phyloP scores from a whole-genome alignment of 2,329 filamentous ascomycete genomes.

The Aspergillus novoparasiticus region DNA sequence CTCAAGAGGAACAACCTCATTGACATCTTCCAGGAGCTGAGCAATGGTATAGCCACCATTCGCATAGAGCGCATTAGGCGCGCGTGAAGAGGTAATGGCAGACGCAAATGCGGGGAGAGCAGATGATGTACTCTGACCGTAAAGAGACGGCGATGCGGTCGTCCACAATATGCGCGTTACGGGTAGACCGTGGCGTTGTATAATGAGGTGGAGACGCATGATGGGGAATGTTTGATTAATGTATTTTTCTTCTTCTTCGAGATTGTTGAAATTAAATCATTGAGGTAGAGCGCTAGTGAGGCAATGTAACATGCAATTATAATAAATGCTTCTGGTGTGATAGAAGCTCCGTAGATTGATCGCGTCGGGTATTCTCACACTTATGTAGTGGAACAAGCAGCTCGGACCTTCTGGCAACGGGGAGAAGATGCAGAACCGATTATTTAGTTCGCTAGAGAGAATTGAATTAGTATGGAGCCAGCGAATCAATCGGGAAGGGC shows the following conservation, averaged over 20 bases:
- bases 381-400: background rate
- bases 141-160: conserved; percentile 51
- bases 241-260: background rate
- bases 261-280: background rate
- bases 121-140: conserved; percentile 29
- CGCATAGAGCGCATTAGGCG: conserved; percentile 38
- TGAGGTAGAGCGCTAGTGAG: background rate
- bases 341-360: background rate
- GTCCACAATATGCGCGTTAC: conserved; percentile 73
- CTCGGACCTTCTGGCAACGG: background rate
- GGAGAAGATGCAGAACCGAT: background rate
- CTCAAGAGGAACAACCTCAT: conserved; percentile 80
- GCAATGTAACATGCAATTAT: background rate
- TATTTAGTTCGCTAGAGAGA: too few species aligned
- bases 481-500: background rate
- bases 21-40: conserved; percentile 75
- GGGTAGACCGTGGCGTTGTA: conserved; percentile 74
- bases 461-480: background rate
- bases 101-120: conserved; percentile 33
- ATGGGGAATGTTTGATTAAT: background rate
- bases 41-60: conserved; percentile 68
- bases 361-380: background rate
- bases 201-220: conserved; percentile 73
- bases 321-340: background rate
- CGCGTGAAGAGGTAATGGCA: conserved; percentile 35